phyloP scores from a whole-genome alignment of 2,329 filamentous ascomycete genomes.

The Aspergillus sp. region DNA sequence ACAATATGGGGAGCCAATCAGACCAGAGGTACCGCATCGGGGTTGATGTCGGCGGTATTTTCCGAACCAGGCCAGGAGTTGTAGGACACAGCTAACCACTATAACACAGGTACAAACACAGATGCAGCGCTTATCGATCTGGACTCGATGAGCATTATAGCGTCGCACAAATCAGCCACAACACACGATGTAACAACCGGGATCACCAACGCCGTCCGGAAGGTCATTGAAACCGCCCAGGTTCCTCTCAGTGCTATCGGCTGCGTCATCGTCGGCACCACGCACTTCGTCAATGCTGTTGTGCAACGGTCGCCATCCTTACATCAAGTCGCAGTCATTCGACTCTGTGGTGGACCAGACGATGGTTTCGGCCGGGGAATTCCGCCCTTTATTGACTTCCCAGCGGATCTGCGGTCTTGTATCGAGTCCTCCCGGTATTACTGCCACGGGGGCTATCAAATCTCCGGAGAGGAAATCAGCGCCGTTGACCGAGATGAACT shows the following conservation, averaged over 20 bases:
- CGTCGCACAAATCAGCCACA: conserved; percentile 39
- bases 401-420: not conserved
- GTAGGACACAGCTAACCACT: not conserved
- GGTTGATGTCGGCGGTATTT: conserved; percentile 22
- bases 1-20: not conserved
- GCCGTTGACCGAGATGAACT: conserved; percentile 3
- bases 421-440: not conserved
- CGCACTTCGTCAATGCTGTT: conserved; percentile 55
- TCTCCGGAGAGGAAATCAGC: conserved; percentile 10
- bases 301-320: conserved; percentile 23
- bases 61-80: not conserved
- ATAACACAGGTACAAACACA: conserved; percentile 37
- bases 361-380: conserved; percentile 10
- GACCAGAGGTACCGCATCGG: conserved; percentile 16
- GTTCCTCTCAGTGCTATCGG: conserved; percentile 35
- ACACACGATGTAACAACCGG: conserved; percentile 45
- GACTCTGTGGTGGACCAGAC: conserved; percentile 1
- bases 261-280: conserved; percentile 54
- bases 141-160: conserved; percentile 27
- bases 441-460: conserved; percentile 11
- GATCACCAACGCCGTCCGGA: conserved; percentile 40
- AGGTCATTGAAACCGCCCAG: conserved; percentile 8
- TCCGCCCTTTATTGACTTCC: conserved; percentile 10
- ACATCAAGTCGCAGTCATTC: not conserved
- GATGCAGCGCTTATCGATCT: conserved; percentile 33